phyloP scores from a whole-genome alignment of 2,329 filamentous ascomycete species.

The Clarireedia paspali region DNA sequence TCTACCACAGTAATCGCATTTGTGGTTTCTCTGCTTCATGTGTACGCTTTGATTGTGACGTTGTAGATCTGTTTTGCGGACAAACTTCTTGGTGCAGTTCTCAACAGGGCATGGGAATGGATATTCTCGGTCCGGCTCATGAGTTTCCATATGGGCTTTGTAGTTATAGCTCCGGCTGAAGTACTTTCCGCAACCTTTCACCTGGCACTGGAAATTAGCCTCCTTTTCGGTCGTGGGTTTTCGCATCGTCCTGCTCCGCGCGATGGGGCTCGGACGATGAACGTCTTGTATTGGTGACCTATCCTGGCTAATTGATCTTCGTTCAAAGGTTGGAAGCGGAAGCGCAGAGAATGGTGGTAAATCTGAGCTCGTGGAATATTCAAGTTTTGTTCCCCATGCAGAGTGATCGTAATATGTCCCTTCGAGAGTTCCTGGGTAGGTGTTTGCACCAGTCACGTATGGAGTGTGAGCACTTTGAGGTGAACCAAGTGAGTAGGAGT shows the following conservation, averaged over 20 bases:
- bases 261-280: constrained; percentile 17
- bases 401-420: constrained; percentile 23
- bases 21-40: constrained; percentile 61
- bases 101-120: constrained; percentile 59
- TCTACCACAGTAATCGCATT: constrained; percentile 62
- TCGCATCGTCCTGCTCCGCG: constrained; percentile 32
- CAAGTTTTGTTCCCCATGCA: constrained; percentile 21
- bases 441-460: constrained; percentile 17
- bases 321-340: constrained; percentile 22
- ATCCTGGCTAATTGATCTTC: constrained; percentile 23
- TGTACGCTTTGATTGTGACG: constrained; percentile 61
- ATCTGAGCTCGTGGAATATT: constrained; percentile 21
- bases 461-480: constrained; percentile 20
- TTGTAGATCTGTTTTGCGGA: constrained; percentile 72
- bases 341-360: constrained; percentile 24
- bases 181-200: constrained; percentile 64
- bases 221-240: constrained; percentile 58
- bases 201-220: constrained; percentile 62
- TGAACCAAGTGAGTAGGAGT: constrained; percentile 23
- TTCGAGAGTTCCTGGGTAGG: constrained; percentile 26
- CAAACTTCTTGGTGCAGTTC: constrained; percentile 68
- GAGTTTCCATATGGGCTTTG: constrained; percentile 78
- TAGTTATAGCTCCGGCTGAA: constrained; percentile 84
- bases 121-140: constrained; percentile 66
- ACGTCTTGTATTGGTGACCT: constrained; percentile 13